A percentile compares a stretch with the other conserved stretches of the same genome.
phyloP scores from a whole-genome alignment of 1,284 basidiomycete genomes.

The Sanghuangporus weigelae region DNA sequence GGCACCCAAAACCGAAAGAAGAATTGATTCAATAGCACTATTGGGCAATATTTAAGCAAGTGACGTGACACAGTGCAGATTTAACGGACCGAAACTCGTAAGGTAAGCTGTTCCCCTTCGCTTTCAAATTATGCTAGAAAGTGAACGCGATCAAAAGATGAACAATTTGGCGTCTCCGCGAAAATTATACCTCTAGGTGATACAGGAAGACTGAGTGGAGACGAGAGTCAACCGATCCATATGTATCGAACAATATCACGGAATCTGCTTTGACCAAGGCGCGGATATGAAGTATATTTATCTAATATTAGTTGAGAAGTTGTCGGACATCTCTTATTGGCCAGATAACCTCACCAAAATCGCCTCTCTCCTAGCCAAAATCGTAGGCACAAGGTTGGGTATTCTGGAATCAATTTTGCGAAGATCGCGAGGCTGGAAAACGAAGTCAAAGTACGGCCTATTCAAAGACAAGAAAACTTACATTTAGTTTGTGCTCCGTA shows the following conservation, averaged over 20 bases:
- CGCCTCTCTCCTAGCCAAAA: slow-evolving; percentile 83
- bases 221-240: slow-evolving; percentile 78
- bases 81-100: slow-evolving; percentile 82
- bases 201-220: slow-evolving; percentile 85
- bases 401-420: slow-evolving; percentile 95
- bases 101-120: slow-evolving; percentile 58
- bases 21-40: slow-evolving; percentile 86
- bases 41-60: slow-evolving; percentile 15
- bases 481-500: slow-evolving; percentile 82
- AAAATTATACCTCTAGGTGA: slow-evolving; percentile 68
- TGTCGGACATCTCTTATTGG: slow-evolving; percentile 2
- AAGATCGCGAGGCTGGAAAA: slow-evolving; percentile 81
- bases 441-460: slow-evolving; percentile 17
- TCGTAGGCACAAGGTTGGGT: slow-evolving; percentile 92
- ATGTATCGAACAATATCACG: slow-evolving; percentile 90
- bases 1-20: slow-evolving; percentile 84
- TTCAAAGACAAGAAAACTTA: slow-evolving; percentile 35
- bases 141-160: slow-evolving; percentile 12
- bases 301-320: slow-evolving; percentile 34
- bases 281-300: slow-evolving; percentile 92
- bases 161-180: background rate
- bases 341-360: slow-evolving; percentile 57
- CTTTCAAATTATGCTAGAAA: slow-evolving; percentile 71
- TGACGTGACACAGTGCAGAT: slow-evolving; percentile 19
- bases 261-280: slow-evolving; percentile 92